A percentile compares a stretch with the other conserved stretches of the same genome.
Evolutionary conservation across 345 rosid species (phyloP).

Genomic region (Crucihimalaya himalaica): DNA sequence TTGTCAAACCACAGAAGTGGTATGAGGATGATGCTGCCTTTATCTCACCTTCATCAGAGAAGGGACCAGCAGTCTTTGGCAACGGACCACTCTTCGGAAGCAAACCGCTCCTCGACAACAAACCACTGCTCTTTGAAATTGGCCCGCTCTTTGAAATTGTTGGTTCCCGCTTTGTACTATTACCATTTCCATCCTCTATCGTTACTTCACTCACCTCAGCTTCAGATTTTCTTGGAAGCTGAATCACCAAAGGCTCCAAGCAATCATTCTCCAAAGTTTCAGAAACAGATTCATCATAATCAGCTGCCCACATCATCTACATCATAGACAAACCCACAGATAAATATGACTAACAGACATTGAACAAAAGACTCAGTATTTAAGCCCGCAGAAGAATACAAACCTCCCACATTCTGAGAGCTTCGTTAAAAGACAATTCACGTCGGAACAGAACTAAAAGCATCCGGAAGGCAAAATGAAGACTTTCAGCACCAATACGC

Average conservation of each 20-base stretch:
- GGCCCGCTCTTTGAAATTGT: slow-evolving; percentile 40
- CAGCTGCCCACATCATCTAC: slow-evolving; percentile 99
- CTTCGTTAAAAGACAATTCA: slow-evolving; percentile 74
- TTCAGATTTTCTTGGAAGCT: slow-evolving; percentile 50
- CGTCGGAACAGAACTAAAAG: slow-evolving; percentile 84
- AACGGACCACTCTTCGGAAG: slow-evolving; percentile 42
- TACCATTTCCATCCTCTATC: slow-evolving; percentile 45
- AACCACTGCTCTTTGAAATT: slow-evolving; percentile 40
- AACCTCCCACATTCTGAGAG: slow-evolving; percentile 98
- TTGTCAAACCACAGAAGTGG: slow-evolving; percentile 78
- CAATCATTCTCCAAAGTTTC: slow-evolving; percentile 67
- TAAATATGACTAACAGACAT: background rate
- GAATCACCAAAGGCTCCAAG: slow-evolving; percentile 67
- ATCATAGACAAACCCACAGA: slow-evolving; percentile 27
- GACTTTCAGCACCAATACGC: slow-evolving; percentile 90
- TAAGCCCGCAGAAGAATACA: slow-evolving; percentile 31
- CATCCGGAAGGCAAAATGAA: slow-evolving; percentile 96
- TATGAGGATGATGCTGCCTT: slow-evolving; percentile 52
- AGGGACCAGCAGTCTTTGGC: slow-evolving; percentile 45
- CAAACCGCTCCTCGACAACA: slow-evolving; percentile 48
- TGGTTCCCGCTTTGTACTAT: slow-evolving; percentile 33
- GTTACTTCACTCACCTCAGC: slow-evolving; percentile 50
- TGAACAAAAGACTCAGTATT: background rate
- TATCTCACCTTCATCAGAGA: slow-evolving; percentile 46
- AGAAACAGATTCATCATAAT: slow-evolving; percentile 64